Base-by-base conservation (phyloP, 1,284 basidiomycete species). In the Cryptococcus sp. region DNA sequence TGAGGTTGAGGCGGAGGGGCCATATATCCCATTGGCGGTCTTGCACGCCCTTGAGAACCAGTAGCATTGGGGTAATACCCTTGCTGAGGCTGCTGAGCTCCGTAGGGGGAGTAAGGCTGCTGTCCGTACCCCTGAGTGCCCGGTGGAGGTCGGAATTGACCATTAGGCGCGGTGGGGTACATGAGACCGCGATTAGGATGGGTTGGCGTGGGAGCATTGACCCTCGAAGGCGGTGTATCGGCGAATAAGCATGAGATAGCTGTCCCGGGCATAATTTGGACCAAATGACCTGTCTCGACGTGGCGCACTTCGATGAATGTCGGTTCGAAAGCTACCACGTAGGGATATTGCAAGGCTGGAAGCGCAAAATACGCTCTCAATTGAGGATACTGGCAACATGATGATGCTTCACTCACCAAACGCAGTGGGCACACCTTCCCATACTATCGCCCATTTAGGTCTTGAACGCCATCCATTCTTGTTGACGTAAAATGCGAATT, bases 401-500 rank as follows among this genome's bases (percentile, higher is more conserved):
- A 49, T 48, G 55, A 65, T 51, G 41, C 52, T 26, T 43, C 2
- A 78, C 88, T 75, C 66, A 95, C 93, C 93, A 72, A 99, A 99
- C 25, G 89, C 87, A 1, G 91, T 91, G 1, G 96, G 96, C 46
- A 84, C 83, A 4, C 96, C 96, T 78, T 99, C 94, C 96, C 96
- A 99, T 68, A 92, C 84, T 23, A 99, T 89, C 82, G 95, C 91
- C 83, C 96, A 98, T 60, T 91, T 87, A 65, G 86, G 88, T 54
- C 92, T 83, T 47, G 93, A 91, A 56, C 93, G 83, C 83, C 92
- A 91, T 13, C 96, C 96, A 66, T 88, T 95, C 81, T 92, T 93
- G 79, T 98, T 96, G 69, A 99, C 93, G 78, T 97, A 99, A 76
- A 99, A 98, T 0, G 96, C 95, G 75, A 97, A 98, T 79, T 98